Evolutionary conservation across 768 basidiomycete genomes (phyloP).

Genomic region (Podaxis sp.): DNA sequence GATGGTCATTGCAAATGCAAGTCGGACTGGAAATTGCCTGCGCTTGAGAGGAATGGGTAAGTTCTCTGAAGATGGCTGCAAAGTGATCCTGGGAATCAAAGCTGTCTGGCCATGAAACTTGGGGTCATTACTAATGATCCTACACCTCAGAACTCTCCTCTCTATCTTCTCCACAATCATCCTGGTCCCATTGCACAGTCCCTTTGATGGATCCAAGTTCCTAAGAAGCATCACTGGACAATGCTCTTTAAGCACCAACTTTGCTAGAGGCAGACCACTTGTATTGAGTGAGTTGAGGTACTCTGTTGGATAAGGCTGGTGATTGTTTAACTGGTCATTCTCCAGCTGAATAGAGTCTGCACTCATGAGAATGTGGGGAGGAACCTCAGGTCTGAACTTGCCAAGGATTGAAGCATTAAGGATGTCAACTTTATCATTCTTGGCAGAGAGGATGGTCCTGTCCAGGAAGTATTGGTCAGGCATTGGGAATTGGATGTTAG

Average conservation of each 20-base stretch:
- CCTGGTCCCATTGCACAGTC: constrained; percentile 31
- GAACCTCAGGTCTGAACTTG: neutral
- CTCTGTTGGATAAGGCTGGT: too few relatives aligned
- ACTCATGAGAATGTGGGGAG: too few relatives aligned
- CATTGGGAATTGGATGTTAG: neutral
- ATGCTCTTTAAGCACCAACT: neutral
- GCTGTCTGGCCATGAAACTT: constrained; percentile 25
- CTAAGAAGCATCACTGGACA: constrained; percentile 32
- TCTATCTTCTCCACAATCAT: constrained; percentile 21
- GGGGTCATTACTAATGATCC: constrained; percentile 34
- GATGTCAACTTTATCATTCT: too few relatives aligned
- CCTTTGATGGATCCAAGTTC: constrained; percentile 26
- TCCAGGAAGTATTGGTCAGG: neutral
- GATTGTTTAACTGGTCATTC: too few relatives aligned
- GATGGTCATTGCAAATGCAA: constrained; percentile 40
- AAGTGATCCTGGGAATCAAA: too few relatives aligned
- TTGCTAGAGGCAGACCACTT: neutral
- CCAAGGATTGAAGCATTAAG: too few relatives aligned
- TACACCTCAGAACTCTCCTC: constrained; percentile 28
- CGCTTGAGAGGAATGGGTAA: constrained; percentile 29
- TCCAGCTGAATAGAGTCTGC: too few relatives aligned
- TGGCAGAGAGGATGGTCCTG: too few relatives aligned
- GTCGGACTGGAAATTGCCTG: constrained; percentile 36
- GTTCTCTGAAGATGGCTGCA: too few relatives aligned
- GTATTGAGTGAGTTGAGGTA: too few relatives aligned